Evolutionary conservation across 345 rosid genomes (phyloP), one percentile per base, ranked within the genome.

Genomic region (Bruguiera parviflora): DNA sequence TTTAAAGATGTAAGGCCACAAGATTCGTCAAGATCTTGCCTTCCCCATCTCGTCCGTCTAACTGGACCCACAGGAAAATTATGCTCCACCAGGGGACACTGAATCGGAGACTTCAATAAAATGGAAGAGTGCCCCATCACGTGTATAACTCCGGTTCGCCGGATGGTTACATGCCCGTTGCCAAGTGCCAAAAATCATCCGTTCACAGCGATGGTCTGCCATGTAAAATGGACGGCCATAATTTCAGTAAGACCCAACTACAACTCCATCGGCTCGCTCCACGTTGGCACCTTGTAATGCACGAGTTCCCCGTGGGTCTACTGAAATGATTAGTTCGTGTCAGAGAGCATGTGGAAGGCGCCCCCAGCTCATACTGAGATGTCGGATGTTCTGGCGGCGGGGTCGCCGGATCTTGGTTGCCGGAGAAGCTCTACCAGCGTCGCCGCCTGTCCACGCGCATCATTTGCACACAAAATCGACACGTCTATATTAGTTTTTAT

Each of bases 321-420:
- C 43, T 18, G 18, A 49, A 25, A 24, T 8, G n/a, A 15, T 11
- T 51, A n/a, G 13, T 55, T 59, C 7, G n/a, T 5, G 31, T 51
- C 52, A 21, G 18, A 31, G 5, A 22, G 33, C 59, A 64, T 68
- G 73, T 59, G 70, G 71, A 0, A 25, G 73, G 66, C 9, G 68
- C 20, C 7, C 19, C 31, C 0, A 28, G 20, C 13, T 77, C 53
- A 71, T 20, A 43, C 88, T 71, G 83, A 84, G 79, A 80, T 67
- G 35, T 82, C 67, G 16, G 88, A 77, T 19, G 76, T 64, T 61
- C 79, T 74, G 57, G 79, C 93, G 80, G 80, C 87, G 75, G 69
- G 74, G 77, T 79, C 62, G 77, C 87, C 79, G 85, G 96, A 89
- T 87, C 96, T 87, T 70, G 96, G 95, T 76, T 84, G 97, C 81